These are phyloP conservation scores for Phycomyces nitens DNA, from an alignment of 192 early-diverging fungal species.

Conservation along the genomic window DNA sequence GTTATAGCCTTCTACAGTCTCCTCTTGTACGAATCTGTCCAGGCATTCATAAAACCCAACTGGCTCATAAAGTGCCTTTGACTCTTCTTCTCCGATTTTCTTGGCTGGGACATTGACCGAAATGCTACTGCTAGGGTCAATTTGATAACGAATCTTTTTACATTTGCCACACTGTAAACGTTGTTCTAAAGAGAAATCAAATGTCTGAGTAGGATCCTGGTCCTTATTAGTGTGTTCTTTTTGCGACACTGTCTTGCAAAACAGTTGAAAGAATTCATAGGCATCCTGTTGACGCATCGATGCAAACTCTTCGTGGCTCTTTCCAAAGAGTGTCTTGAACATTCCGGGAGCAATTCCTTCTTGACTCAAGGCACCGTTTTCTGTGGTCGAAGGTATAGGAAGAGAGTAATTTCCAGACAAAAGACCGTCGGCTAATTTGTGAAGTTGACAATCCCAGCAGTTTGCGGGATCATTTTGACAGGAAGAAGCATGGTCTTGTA, in stretches of 20 bases:
- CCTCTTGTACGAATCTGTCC: slow-evolving; percentile 49
- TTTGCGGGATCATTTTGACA: slow-evolving; percentile 60
- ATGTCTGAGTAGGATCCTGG: slow-evolving; percentile 72
- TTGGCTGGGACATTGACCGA: slow-evolving; percentile 69
- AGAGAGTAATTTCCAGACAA: slow-evolving; percentile 82
- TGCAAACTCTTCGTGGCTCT: slow-evolving; percentile 90
- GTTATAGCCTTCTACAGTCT: slow-evolving; percentile 55
- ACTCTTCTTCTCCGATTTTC: neutral
- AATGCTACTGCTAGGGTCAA: slow-evolving; percentile 45
- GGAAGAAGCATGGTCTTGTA: slow-evolving; percentile 44
- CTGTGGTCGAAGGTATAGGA: slow-evolving; percentile 36
- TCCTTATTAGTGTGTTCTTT: slow-evolving; percentile 64
- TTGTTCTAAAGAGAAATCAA: slow-evolving; percentile 79
- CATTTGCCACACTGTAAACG: slow-evolving; percentile 86
- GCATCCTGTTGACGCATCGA: slow-evolving; percentile 99
- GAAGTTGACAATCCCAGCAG: slow-evolving; percentile 89
- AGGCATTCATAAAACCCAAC: slow-evolving; percentile 68
- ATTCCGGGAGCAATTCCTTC: slow-evolving; percentile 84
- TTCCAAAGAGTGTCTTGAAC: slow-evolving; percentile 88
- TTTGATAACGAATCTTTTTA: slow-evolving; percentile 74
- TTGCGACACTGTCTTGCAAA: slow-evolving; percentile 70
- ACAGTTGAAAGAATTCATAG: slow-evolving; percentile 86
- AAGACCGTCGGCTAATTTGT: slow-evolving; percentile 89
- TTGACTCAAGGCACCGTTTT: slow-evolving; percentile 52
- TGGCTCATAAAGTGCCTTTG: slow-evolving; percentile 44